Evolutionary conservation across 768 basidiomycete species (phyloP).

Genomic region (Cystofilobasidium bisporidii): DNA sequence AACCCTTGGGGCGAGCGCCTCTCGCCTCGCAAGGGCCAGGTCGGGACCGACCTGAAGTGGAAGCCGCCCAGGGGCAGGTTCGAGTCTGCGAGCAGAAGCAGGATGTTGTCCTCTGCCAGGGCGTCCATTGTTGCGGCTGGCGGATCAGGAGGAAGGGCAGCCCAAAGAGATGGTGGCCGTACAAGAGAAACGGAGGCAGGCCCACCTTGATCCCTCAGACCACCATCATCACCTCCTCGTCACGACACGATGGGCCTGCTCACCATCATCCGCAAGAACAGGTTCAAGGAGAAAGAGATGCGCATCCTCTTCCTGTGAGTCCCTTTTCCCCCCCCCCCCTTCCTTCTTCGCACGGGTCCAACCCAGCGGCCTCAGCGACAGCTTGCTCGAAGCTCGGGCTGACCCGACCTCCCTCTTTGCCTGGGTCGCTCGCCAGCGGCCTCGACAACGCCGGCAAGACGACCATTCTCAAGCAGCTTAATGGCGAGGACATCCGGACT

Average conservation of each 20-base stretch:
- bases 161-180: too few species aligned
- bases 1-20: too few species aligned
- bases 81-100: slow-evolving; percentile 75
- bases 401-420: background rate
- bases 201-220: too few species aligned
- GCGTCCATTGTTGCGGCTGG: background rate
- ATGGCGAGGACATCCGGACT: slow-evolving; percentile 75
- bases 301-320: slow-evolving; percentile 66
- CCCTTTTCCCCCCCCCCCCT: background rate
- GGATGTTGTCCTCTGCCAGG: slow-evolving; percentile 51
- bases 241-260: slow-evolving; percentile 71
- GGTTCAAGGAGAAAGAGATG: slow-evolving; percentile 94
- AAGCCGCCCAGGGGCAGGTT: slow-evolving; percentile 97
- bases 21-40: background rate
- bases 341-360: background rate
- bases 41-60: slow-evolving; percentile 17
- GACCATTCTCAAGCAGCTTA: slow-evolving; percentile 90
- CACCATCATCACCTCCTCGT: background rate
- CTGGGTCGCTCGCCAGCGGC: slow-evolving; percentile 55
- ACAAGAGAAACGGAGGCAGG: too few species aligned
- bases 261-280: slow-evolving; percentile 92
- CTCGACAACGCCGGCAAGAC: slow-evolving; percentile 99
- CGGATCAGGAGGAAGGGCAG: too few species aligned
- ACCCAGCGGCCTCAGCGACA: too few species aligned
- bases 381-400: background rate